Conservation (phyloP, 1,284 basidiomycete genomes). For the Salmacisia buchloeana region DNA sequence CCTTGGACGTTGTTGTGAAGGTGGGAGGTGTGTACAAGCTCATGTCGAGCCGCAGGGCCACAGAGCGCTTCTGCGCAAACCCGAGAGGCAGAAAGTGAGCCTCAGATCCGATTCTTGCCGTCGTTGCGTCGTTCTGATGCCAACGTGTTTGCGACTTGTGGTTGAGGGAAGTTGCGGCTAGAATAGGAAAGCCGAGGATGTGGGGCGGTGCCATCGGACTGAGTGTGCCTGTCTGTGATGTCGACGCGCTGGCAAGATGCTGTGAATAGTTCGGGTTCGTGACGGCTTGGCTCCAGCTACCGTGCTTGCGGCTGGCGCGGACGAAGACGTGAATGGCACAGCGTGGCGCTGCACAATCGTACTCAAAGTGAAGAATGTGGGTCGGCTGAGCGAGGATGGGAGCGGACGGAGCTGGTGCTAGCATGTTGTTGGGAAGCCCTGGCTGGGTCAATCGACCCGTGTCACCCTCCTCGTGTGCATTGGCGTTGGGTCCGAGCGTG, state of each 20-base stretch:
- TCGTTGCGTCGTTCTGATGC: conserved; percentile 22
- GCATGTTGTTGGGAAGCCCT: neutral
- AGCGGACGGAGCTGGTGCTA: neutral
- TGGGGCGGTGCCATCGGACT: conserved; percentile 22
- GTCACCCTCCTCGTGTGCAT: neutral
- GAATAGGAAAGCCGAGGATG: conserved; percentile 40
- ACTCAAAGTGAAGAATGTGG: conserved; percentile 39
- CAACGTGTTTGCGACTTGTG: neutral
- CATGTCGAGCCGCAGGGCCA: conserved; percentile 1
- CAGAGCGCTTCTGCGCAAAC: conserved; percentile 20
- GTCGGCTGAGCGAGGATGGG: conserved; percentile 23
- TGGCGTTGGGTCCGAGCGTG: neutral
- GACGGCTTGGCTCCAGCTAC: conserved; percentile 25
- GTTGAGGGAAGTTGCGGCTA: conserved; percentile 18
- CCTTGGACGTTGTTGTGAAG: neutral
- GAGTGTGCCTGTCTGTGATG: neutral
- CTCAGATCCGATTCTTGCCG: conserved; percentile 15
- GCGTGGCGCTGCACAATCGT: conserved; percentile 39
- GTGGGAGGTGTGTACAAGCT: neutral
- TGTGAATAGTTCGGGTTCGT: neutral
- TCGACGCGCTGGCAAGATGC: neutral
- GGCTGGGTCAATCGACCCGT: neutral
- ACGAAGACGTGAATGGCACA: conserved; percentile 41
- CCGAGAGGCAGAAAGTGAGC: neutral
- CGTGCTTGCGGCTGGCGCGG: conserved; percentile 41